Conservation (phyloP, 768 basidiomycete species). For the Clavulina sp. region DNA sequence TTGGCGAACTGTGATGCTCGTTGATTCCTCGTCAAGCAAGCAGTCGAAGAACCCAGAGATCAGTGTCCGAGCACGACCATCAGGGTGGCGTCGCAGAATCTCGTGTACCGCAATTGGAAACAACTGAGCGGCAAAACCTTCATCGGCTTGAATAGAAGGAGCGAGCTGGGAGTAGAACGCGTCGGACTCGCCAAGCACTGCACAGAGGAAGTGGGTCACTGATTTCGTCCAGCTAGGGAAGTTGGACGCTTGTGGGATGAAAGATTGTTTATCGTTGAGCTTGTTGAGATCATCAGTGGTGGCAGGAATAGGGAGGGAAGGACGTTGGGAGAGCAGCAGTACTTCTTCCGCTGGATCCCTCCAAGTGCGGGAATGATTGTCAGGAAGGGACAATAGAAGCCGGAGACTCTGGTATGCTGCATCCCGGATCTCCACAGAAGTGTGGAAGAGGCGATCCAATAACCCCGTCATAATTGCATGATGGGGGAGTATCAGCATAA, state of each 20-base stretch:
- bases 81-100: constrained; percentile 25
- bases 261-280: not conserved
- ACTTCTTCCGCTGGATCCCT: not conserved
- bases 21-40: constrained; percentile 24
- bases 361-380: not conserved
- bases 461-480: not conserved
- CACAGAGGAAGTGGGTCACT: constrained; percentile 38
- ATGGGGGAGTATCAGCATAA: not conserved
- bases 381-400: not conserved
- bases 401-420: not conserved
- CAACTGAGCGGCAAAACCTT: constrained; percentile 42
- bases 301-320: not conserved
- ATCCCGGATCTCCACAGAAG: not conserved
- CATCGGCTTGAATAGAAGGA: constrained; percentile 36
- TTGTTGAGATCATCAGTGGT: not conserved
- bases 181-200: constrained; percentile 35
- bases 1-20: constrained; percentile 21
- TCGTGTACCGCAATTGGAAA: constrained; percentile 64
- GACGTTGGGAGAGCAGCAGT: not conserved
- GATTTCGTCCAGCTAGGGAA: constrained; percentile 48
- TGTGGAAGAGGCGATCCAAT: not conserved
- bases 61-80: constrained; percentile 11
- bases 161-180: constrained; percentile 53
- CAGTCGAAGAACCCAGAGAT: constrained; percentile 38
- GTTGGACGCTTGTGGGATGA: constrained; percentile 15